Conservation (phyloP, 352 stramenopile species). For the Aphanomyces euteiches region DNA sequence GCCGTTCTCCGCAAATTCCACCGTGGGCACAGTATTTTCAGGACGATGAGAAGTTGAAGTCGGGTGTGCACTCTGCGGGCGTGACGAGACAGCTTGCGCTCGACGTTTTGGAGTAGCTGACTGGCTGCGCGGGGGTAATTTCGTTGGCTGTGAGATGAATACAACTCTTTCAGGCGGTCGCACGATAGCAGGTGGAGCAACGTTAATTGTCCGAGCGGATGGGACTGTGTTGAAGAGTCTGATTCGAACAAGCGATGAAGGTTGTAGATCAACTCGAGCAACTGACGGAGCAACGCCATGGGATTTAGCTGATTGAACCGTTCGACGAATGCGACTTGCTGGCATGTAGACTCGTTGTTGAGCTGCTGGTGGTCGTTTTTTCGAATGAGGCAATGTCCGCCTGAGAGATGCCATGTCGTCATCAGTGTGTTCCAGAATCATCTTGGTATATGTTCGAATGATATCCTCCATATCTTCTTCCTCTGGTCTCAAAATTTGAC, state of each 20-base stretch:
- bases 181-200: not conserved
- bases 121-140: not conserved
- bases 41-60: not conserved
- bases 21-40: not conserved
- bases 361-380: not conserved
- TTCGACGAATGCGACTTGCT: conserved; percentile 13
- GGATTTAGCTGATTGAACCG: conserved; percentile 1
- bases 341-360: conserved; percentile 15
- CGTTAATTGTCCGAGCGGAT: too few species aligned
- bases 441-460: conserved; percentile 14
- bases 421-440: conserved; percentile 1
- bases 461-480: conserved; percentile 4
- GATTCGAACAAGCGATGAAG: not conserved
- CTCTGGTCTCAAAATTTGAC: not conserved
- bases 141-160: not conserved
- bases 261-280: not conserved
- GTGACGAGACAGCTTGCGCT: not conserved
- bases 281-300: not conserved
- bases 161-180: not conserved
- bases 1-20: conserved; percentile 1
- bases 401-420: not conserved
- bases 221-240: conserved; percentile 8
- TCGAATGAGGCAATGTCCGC: conserved; percentile 3
- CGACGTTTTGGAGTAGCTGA: conserved; percentile 2
- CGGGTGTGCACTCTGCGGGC: conserved; percentile 6